Base-by-base conservation (phyloP, 352 stramenopile species). In the Pythium guiyangense region DNA sequence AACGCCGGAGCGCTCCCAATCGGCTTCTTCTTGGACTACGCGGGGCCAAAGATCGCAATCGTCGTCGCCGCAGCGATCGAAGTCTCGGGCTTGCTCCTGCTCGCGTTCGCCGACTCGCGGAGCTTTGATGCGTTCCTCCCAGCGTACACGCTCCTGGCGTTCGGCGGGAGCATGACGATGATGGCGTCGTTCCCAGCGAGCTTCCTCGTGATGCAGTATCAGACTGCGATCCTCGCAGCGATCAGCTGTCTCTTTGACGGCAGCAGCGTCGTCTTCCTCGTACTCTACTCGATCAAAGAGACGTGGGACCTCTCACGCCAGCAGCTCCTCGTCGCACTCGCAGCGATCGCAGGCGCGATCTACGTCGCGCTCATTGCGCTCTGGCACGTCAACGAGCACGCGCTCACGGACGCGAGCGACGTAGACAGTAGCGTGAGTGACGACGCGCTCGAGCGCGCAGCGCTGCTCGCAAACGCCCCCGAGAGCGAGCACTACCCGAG, bases 211-310 rank as follows among this genome's bases (percentile, higher is more conserved):
- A 71, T 88, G 63, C 67, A 78, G 52, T 74, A 90, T 51, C 83
- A 90, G 64, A 90, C 80, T 8, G 81, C 74, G 17, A 88, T 90
- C 52, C 77, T 92, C 12, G 83, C 83, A 44, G 77, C 76, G 25
- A 88, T 91, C 49, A 90, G 78, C 48, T 92, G 83, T 46, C 62
- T 90, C 14, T 91, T 90, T 51, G 83, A 92, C 55, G 73, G 69
- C 51, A 87, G 73, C 64, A 91, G 80, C 60, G 74, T 85, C 37
- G 60, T 92, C 18, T 90, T 92, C 58, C 75, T 91, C 31, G 68
- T 86, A 34, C 49, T 90, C 18, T 88, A 88, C 59, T 59, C 69
- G 29, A 58, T 84, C 9, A 68, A 86, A 37, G 68, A 77, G 39
- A 71, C 26, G 27, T 82, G 80, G 50, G 79, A 71, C 0, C 60